These are phyloP conservation scores for Chaetothyriales sp. DNA, from an alignment of 2,329 filamentous ascomycete genomes.

Conservation along the genomic window DNA sequence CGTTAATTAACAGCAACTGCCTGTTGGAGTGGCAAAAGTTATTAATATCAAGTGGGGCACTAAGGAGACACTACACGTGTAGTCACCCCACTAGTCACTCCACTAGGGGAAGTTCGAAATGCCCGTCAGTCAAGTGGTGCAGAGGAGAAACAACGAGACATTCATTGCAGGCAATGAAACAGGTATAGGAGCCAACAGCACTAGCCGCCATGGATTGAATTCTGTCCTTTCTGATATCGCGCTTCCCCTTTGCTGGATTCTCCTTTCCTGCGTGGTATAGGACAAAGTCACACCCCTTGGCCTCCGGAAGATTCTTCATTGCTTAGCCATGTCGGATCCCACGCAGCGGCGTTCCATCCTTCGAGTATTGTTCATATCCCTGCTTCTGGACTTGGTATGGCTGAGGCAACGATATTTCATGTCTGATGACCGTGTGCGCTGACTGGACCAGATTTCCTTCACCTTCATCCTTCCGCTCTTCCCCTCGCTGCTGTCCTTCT, in stretches of 20 bases:
- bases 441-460: constrained; percentile 62
- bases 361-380: constrained; percentile 72
- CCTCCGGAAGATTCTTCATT: neutral
- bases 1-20: too few species aligned
- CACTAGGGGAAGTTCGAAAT: neutral
- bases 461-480: constrained; percentile 97
- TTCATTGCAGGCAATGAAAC: neutral
- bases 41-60: too few species aligned
- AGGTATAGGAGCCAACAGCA: neutral
- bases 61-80: too few species aligned
- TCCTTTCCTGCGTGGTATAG: neutral
- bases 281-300: neutral
- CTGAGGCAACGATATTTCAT: constrained; percentile 3
- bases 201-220: too few species aligned
- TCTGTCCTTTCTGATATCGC: neutral
- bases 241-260: neutral
- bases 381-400: constrained; percentile 74
- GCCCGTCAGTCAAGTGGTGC: neutral
- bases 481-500: constrained; percentile 89
- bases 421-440: neutral
- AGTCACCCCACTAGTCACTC: too few species aligned
- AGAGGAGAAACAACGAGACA: neutral
- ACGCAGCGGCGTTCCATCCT: constrained; percentile 61
- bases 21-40: too few species aligned
- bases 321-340: neutral